Evolutionary conservation across 2,329 filamentous ascomycete species (phyloP).

Genomic region (Aspergillus transmontanensis): DNA sequence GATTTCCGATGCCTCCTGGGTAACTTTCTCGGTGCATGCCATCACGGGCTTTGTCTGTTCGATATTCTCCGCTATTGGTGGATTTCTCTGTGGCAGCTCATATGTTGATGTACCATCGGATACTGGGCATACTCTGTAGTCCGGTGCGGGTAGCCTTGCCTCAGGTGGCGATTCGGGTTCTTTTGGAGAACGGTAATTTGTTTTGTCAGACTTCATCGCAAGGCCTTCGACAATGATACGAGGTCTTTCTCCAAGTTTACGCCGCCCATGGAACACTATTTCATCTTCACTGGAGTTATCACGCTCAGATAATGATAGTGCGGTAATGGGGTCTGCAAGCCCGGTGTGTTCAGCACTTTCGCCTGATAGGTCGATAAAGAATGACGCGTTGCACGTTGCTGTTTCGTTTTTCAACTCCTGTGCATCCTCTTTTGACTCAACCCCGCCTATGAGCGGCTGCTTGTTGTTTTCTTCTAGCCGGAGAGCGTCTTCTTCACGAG

Average conservation of each 20-base stretch:
- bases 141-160: not conserved
- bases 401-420: not conserved
- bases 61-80: not conserved
- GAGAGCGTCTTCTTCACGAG: not conserved
- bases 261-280: slow-evolving; percentile 42
- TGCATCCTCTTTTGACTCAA: not conserved
- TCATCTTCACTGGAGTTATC: slow-evolving; percentile 71
- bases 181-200: not conserved
- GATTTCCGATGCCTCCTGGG: not conserved
- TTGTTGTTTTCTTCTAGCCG: slow-evolving; percentile 17
- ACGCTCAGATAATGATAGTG: slow-evolving; percentile 37
- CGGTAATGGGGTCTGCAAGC: slow-evolving; percentile 31
- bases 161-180: not conserved
- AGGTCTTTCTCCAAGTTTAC: slow-evolving; percentile 16
- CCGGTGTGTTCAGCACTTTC: slow-evolving; percentile 30
- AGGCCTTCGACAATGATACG: not conserved
- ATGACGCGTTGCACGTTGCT: not conserved
- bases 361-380: slow-evolving; percentile 20
- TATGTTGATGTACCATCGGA: not conserved
- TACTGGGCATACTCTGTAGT: not conserved
- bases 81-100: not conserved
- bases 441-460: not conserved
- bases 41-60: not conserved
- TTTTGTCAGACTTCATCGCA: not conserved
- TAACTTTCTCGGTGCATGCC: not conserved